Evolutionary conservation across 140 eudicot species (phyloP).

Genomic region (Stevia rebaudiana): DNA sequence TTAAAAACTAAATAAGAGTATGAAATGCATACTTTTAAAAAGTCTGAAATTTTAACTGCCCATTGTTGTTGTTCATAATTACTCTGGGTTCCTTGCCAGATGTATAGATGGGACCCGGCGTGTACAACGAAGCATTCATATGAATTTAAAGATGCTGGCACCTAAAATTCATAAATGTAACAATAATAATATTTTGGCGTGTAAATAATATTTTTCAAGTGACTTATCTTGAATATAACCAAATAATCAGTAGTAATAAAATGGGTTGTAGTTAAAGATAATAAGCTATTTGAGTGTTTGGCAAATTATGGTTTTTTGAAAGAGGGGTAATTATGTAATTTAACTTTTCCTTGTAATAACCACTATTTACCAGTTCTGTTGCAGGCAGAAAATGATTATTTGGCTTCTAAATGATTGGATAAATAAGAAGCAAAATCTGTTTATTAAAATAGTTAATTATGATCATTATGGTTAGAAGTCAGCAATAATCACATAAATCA

Average conservation of each 20-base stretch:
- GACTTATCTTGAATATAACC: background rate
- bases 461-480: background rate
- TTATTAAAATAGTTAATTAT: background rate
- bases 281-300: background rate
- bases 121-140: slow-evolving; percentile 76
- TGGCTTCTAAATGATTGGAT: background rate
- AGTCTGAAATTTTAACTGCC: slow-evolving; percentile 75
- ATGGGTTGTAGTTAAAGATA: background rate
- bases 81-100: slow-evolving; percentile 90
- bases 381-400: background rate
- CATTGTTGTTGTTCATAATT: slow-evolving; percentile 81
- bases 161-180: slow-evolving; percentile 39
- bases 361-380: background rate
- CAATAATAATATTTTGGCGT: background rate
- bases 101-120: slow-evolving; percentile 69
- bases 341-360: background rate
- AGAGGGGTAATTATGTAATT: background rate
- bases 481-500: background rate
- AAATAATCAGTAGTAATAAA: background rate
- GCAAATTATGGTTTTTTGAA: background rate
- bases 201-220: background rate
- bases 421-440: background rate
- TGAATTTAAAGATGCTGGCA: slow-evolving; percentile 68
- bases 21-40: slow-evolving; percentile 56
- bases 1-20: background rate